Evolutionary conservation across 495 filamentous ascomycete species (phyloP), one percentile per base, ranked within the genome.

Genomic region (Podospora fimiseda): DNA sequence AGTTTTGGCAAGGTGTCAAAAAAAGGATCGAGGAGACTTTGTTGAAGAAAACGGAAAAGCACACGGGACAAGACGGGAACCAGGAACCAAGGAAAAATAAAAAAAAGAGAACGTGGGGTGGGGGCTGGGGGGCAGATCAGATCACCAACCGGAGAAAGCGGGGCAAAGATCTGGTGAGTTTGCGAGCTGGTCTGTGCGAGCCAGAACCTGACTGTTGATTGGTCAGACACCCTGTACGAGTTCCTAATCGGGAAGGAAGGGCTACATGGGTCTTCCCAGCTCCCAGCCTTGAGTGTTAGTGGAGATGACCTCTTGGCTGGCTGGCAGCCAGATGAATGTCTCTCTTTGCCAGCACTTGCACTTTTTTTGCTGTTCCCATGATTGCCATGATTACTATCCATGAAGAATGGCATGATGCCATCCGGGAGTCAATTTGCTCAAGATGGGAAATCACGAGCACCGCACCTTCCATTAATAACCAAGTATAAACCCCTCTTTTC

Each of bases 231-330:
- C 51, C 27, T 45, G 18, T 22, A 15, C 24, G 40, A 52, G 47
- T 61, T 63, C 61, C 61, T 54, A 61, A 63, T 61, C 52, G 43
- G 61, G 61, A 50, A 61, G 61, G 61, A 55, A 48, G 44, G 11
- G 21, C 19, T 43, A 30, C 60, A 61, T 51, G 59, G 59, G 43
- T 45, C 27, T 64, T 58, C 24, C 48, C 45, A 24, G 23, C 22
- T 27, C 38, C 27, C 11, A 33, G 22, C 14, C 22, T 52, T 38
- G 21, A 13, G 37, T 23, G 39, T 18, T 4, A n/a, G n/a, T n/a
- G n/a, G n/a, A n/a, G n/a, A n/a, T n/a, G n/a, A n/a, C n/a, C n/a
- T n/a, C n/a, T n/a, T n/a, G n/a, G n/a, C n/a, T n/a, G n/a, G n/a
- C n/a, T n/a, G n/a, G n/a, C n/a, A n/a, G n/a, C n/a, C n/a, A n/a